Conservation (phyloP, 768 basidiomycete species). For the Rhizopogon salebrosus region DNA sequence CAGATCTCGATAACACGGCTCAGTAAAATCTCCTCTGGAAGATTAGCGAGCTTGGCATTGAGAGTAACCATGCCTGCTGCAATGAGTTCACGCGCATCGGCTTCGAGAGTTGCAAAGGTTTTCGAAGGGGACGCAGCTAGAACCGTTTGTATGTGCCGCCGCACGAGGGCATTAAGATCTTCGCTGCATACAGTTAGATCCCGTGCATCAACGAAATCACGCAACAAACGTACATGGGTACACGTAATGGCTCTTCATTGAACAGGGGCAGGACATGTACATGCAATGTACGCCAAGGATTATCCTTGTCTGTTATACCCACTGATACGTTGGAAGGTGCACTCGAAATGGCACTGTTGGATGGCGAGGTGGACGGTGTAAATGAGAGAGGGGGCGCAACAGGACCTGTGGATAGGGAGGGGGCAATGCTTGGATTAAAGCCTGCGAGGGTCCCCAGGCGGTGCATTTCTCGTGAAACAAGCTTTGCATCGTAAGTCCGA, state of each 20-base stretch:
- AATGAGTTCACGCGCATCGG: slow-evolving; percentile 79
- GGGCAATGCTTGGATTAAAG: slow-evolving; percentile 40
- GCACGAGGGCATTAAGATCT: slow-evolving; percentile 81
- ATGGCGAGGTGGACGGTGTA: slow-evolving; percentile 34
- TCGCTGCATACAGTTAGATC: slow-evolving; percentile 47
- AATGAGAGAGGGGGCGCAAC: slow-evolving; percentile 41
- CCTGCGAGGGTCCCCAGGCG: slow-evolving; percentile 62
- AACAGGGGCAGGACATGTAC: slow-evolving; percentile 88
- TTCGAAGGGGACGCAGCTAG: slow-evolving; percentile 71
- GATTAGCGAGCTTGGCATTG: slow-evolving; percentile 71
- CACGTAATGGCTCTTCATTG: slow-evolving; percentile 81
- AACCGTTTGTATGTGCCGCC: slow-evolving; percentile 68
- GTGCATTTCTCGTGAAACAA: slow-evolving; percentile 83
- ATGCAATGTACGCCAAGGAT: slow-evolving; percentile 80
- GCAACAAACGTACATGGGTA: slow-evolving; percentile 61
- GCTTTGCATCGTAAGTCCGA: slow-evolving; percentile 75
- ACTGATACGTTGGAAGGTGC: slow-evolving; percentile 28
- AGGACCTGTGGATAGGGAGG: slow-evolving; percentile 37
- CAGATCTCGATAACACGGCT: slow-evolving; percentile 80
- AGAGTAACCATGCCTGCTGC: slow-evolving; percentile 88
- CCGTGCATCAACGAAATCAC: background rate
- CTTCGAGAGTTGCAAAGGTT: slow-evolving; percentile 67
- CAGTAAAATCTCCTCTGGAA: slow-evolving; percentile 77
- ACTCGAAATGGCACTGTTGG: slow-evolving; percentile 29
- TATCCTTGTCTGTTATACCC: slow-evolving; percentile 42